Percentiles rank a stretch among this genome's conserved stretches.
phyloP scores from a whole-genome alignment of 164 flowering plant genomes.

The Berberis thunbergii region DNA sequence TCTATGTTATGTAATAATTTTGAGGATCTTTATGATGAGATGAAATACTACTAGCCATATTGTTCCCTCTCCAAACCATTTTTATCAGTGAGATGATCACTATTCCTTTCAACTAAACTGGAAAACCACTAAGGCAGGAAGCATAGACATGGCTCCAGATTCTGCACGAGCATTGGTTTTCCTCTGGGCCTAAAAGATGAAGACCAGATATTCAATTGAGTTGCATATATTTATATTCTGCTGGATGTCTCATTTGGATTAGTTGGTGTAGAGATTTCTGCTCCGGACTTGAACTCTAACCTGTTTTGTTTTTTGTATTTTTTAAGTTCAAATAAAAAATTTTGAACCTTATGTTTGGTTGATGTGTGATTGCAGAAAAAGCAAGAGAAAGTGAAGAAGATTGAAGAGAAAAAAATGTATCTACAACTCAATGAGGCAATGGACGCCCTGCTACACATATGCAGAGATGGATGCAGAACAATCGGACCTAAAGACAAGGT shows the following conservation, averaged over 20 bases:
- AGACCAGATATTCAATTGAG: too few species aligned
- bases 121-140: neutral
- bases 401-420: constrained; percentile 64
- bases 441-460: constrained; percentile 84
- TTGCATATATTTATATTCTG: too few species aligned
- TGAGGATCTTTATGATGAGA: too few species aligned
- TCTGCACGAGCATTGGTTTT: neutral
- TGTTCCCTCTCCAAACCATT: neutral
- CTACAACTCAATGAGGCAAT: constrained; percentile 69
- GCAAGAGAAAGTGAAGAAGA: constrained; percentile 47
- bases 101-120: too few species aligned
- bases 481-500: constrained; percentile 78
- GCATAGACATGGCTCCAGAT: neutral
- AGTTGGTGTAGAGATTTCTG: too few species aligned
- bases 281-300: too few species aligned
- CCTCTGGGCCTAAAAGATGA: too few species aligned
- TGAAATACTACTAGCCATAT: neutral
- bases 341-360: constrained; percentile 3
- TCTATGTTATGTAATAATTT: too few species aligned
- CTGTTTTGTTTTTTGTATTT: neutral
- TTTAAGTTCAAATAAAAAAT: neutral
- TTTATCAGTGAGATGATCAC: too few species aligned
- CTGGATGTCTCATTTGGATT: too few species aligned
- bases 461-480: constrained; percentile 78
- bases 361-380: constrained; percentile 34